These are phyloP conservation scores for Pseudogymnoascus sp. DNA, from an alignment of 2,329 filamentous ascomycete species.

Conservation along the genomic window DNA sequence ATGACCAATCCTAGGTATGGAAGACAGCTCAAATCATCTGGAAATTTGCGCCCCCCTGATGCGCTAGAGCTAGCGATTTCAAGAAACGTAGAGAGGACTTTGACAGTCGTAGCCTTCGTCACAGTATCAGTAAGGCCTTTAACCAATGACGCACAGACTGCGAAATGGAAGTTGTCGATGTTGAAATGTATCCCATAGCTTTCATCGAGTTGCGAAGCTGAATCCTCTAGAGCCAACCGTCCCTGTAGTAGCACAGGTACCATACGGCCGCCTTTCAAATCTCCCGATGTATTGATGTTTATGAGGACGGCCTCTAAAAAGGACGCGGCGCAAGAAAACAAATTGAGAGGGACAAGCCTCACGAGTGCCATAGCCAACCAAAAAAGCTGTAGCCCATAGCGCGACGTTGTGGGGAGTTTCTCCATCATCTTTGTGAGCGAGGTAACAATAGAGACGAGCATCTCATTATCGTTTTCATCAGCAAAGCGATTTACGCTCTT, in stretches of 20 bases:
- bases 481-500: slow-evolving; percentile 60
- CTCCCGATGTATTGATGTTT: slow-evolving; percentile 57
- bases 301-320: slow-evolving; percentile 59
- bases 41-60: slow-evolving; percentile 22
- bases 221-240: slow-evolving; percentile 54
- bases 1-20: slow-evolving; percentile 58
- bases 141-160: slow-evolving; percentile 57
- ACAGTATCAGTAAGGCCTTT: slow-evolving; percentile 58
- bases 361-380: slow-evolving; percentile 64
- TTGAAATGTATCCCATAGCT: slow-evolving; percentile 61
- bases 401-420: slow-evolving; percentile 59
- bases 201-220: slow-evolving; percentile 55
- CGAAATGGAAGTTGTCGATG: slow-evolving; percentile 59
- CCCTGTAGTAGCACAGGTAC: slow-evolving; percentile 56
- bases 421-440: slow-evolving; percentile 66
- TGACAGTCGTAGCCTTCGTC: slow-evolving; percentile 53
- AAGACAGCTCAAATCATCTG: slow-evolving; percentile 28
- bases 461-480: slow-evolving; percentile 59
- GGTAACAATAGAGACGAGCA: slow-evolving; percentile 62
- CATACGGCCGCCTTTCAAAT: slow-evolving; percentile 55
- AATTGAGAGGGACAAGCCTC: slow-evolving; percentile 53
- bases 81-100: slow-evolving; percentile 57
- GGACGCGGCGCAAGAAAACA: slow-evolving; percentile 61
- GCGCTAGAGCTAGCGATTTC: slow-evolving; percentile 40
- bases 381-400: slow-evolving; percentile 63